Base-by-base conservation (phyloP, 139 green algal species). In the Chlorella vulgaris region DNA sequence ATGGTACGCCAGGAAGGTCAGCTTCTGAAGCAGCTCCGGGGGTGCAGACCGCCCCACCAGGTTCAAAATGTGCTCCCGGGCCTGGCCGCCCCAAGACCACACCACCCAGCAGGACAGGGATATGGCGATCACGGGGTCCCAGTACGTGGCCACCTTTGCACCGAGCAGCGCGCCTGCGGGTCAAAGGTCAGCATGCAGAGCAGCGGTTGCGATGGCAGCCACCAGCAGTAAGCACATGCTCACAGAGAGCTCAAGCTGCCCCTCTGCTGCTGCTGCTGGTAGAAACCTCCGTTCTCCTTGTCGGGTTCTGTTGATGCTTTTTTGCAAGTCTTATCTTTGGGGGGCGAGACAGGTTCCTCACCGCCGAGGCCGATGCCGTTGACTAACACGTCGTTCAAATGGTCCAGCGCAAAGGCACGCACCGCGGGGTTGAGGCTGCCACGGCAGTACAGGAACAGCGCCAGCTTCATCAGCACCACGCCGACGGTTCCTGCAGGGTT, bases 371-470 rank as follows among this genome's bases (percentile, higher is more conserved):
- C 88, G 3, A 92, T 42, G 8, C 75, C 33, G 55, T 93, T 93
- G n/a, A 86, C 90, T 26, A 92, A 39, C 35, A 92, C 88, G 55
- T 93, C 89, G 63, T 91, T 91, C 29, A 91, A 80, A 83, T 93
- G 89, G 71, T 93, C 89, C 42, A 90, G 70, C 0, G 88, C 88
- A 58, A 91, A 91, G 24, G 89, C 82, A 15, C 70, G 22, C 13
- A 93, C 88, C 7, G 84, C 80, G 24, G 89, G 77, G 43, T 88
- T 76, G 33, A 21, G 55, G 55, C 65, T 81, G 39, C 76, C 81
- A 7, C 85, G 71, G 47, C 81, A 86, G n/a, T 81, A 69, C 5
- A 86, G 35, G 61, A 77, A 86, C 19, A 86, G 75, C 8, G 22
- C 31, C 6, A 92, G 74, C 83, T 93, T 93, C 40, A 84, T 63